A percentile compares a stretch with the other conserved stretches of the same genome.
Conservation (phyloP, 768 basidiomycete species). For the Hemileccinum rubropunctum region DNA sequence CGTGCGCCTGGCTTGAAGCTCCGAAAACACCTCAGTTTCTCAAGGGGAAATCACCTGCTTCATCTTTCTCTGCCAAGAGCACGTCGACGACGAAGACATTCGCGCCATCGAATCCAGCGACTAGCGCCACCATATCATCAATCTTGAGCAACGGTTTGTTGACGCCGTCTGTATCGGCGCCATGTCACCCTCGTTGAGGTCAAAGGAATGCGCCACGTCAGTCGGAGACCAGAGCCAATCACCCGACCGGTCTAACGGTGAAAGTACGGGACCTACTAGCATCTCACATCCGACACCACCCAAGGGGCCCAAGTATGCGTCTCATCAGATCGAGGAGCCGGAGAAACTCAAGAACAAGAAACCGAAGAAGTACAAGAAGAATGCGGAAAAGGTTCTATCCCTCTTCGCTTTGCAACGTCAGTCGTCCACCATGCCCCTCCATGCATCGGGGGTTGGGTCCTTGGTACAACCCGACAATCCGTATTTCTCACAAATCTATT, state of each 20-base stretch:
- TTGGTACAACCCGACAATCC: conserved; percentile 12
- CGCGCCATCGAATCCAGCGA: conserved; percentile 42
- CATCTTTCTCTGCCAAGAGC: conserved; percentile 36
- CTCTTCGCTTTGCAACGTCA: conserved; percentile 74
- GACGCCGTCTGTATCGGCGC: conserved; percentile 62
- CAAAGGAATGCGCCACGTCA: conserved; percentile 75
- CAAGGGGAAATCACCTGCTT: conserved; percentile 61
- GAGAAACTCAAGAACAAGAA: conserved; percentile 70
- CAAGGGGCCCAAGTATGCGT: conserved; percentile 29
- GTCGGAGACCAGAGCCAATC: conserved; percentile 69
- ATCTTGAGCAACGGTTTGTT: conserved; percentile 49
- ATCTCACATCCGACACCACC: conserved; percentile 25
- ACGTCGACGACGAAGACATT: conserved; percentile 34
- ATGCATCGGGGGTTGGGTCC: conserved; percentile 25
- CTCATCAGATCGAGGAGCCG: conserved; percentile 40
- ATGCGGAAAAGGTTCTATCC: conserved; percentile 81
- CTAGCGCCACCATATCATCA: conserved; percentile 35
- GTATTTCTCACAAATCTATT: conserved; percentile 17
- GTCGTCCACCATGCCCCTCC: conserved; percentile 17
- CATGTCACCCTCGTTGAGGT: conserved; percentile 69
- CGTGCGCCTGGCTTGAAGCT: conserved; percentile 67
- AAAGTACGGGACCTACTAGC: conserved; percentile 32
- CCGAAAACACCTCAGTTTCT: conserved; percentile 76
- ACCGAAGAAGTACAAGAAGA: conserved; percentile 83
- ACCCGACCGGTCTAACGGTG: conserved; percentile 68